These are phyloP conservation scores for Neonectria punicea DNA, from an alignment of 2,329 filamentous ascomycete species.

Conservation along the genomic window DNA sequence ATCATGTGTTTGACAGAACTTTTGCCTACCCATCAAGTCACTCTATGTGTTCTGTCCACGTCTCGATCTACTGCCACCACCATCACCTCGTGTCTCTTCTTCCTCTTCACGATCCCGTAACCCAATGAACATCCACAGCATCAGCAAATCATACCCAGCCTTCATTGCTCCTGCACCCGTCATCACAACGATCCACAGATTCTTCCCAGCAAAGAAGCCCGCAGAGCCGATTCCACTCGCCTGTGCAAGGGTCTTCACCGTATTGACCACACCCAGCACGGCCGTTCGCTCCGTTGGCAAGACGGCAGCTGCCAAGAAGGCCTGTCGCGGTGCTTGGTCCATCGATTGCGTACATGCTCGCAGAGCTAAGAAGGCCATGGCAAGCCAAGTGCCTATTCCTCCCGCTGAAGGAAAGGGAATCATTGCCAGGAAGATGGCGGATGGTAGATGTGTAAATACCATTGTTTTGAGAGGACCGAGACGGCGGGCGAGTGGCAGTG, in stretches of 20 bases:
- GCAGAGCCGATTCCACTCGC: constrained; percentile 71
- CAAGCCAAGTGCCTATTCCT: constrained; percentile 44
- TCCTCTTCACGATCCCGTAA: constrained; percentile 14
- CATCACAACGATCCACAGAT: neutral
- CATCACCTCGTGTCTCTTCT: neutral
- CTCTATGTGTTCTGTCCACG: too few species aligned
- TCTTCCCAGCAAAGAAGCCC: constrained; percentile 30
- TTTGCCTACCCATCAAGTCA: too few species aligned
- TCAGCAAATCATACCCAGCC: neutral
- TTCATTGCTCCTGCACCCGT: neutral
- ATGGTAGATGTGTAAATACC: constrained; percentile 80
- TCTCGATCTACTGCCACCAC: neutral
- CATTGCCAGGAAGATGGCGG: constrained; percentile 71
- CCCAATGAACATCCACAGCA: constrained; percentile 53
- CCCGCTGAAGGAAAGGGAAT: constrained; percentile 66
- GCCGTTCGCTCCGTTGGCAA: constrained; percentile 74
- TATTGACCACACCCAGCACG: constrained; percentile 76
- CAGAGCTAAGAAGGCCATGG: constrained; percentile 69
- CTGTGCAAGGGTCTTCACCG: constrained; percentile 73
- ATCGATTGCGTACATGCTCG: constrained; percentile 73
- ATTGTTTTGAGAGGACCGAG: constrained; percentile 76
- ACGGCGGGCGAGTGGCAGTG: constrained; percentile 64
- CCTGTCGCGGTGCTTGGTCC: constrained; percentile 76
- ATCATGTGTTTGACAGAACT: too few species aligned
- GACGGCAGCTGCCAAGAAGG: constrained; percentile 74